phyloP scores from a whole-genome alignment of 371 early-diverging fungal species.

The Gilbertella persicaria region DNA sequence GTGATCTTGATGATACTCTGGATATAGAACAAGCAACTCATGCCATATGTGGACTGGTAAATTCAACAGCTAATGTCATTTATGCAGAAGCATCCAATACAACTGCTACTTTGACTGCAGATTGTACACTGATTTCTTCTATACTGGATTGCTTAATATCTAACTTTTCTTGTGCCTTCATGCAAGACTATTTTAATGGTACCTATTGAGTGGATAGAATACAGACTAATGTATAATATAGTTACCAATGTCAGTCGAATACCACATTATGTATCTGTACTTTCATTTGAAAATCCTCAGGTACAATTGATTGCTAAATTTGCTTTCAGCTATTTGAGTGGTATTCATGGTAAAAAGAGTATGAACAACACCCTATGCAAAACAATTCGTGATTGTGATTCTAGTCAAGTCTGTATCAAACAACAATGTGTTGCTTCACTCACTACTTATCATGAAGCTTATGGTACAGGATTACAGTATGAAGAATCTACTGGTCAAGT shows the following conservation, averaged over 20 bases:
- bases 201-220: background rate
- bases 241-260: conserved; percentile 33
- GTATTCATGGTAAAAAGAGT: conserved; percentile 27
- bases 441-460: conserved; percentile 71
- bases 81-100: conserved; percentile 53
- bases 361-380: conserved; percentile 21
- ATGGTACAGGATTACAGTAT: conserved; percentile 70
- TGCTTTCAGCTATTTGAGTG: conserved; percentile 55
- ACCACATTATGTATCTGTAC: conserved; percentile 47
- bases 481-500: conserved; percentile 48
- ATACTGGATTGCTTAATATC: conserved; percentile 66
- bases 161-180: conserved; percentile 67
- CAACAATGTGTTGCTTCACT: conserved; percentile 54
- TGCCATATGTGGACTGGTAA: conserved; percentile 65
- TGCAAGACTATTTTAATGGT: conserved; percentile 65
- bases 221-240: conserved; percentile 4
- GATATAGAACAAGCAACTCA: conserved; percentile 32
- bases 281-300: conserved; percentile 43
- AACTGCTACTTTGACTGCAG: conserved; percentile 41
- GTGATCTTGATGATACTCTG: conserved; percentile 61
- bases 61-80: conserved; percentile 50
- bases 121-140: conserved; percentile 53
- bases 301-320: conserved; percentile 41
- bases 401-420: conserved; percentile 53
- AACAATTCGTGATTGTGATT: conserved; percentile 38